A percentile compares a stretch with the other conserved stretches of the same genome.
These are phyloP conservation scores for Breviolum minutum DNA, from an alignment of 73 alveolate genomes.

Conservation along the genomic window DNA sequence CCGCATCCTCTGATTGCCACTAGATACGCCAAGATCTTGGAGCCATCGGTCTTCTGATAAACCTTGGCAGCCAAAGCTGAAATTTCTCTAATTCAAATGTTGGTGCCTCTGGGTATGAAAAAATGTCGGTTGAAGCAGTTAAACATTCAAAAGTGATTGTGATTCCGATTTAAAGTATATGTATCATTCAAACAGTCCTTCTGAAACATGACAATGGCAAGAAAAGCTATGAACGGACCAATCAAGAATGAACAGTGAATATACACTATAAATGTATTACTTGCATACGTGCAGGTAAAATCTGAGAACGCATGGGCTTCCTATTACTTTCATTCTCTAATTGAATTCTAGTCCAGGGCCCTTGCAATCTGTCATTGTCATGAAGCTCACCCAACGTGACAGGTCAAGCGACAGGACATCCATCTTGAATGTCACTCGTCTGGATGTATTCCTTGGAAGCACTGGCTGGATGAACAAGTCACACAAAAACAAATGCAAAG, in stretches of 20 bases:
- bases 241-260: too few species aligned
- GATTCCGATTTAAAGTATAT: too few species aligned
- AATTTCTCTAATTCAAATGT: too few species aligned
- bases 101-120: too few species aligned
- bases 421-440: background rate
- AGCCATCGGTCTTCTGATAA: slow-evolving; percentile 47
- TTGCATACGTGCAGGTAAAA: background rate
- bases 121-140: background rate
- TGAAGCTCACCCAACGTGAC: background rate
- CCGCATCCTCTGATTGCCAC: too few species aligned
- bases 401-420: slow-evolving; percentile 5
- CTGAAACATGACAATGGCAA: too few species aligned
- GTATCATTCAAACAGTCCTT: too few species aligned
- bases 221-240: too few species aligned
- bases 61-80: slow-evolving; percentile 11
- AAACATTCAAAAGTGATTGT: background rate
- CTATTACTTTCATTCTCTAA: too few species aligned
- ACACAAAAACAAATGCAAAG: background rate
- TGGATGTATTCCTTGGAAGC: slow-evolving; percentile 17
- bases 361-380: background rate
- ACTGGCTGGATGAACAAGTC: background rate
- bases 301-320: too few species aligned
- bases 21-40: slow-evolving; percentile 21
- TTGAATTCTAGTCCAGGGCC: too few species aligned
- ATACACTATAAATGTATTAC: background rate